Conservation (phyloP, 352 stramenopile genomes). For the Phytophthora kernoviae region DNA sequence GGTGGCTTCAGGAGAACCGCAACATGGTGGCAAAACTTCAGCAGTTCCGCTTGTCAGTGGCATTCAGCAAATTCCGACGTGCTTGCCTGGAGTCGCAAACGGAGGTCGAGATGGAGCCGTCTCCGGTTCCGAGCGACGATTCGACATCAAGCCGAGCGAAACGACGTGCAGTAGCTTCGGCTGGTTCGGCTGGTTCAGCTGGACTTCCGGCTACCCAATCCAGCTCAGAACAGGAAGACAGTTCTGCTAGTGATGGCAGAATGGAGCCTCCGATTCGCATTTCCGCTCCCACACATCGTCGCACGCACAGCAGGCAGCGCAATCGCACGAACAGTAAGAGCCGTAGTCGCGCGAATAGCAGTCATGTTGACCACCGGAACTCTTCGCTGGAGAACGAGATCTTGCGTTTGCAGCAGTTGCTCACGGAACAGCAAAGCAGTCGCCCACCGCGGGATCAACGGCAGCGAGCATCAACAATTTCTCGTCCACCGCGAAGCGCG, state of each 20-base stretch:
- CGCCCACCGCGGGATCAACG: constrained; percentile 22
- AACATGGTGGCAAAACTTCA: constrained; percentile 20
- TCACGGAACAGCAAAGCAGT: constrained; percentile 55
- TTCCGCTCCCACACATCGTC: constrained; percentile 12
- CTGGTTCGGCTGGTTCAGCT: constrained; percentile 11
- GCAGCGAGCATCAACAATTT: constrained; percentile 20
- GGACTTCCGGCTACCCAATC: constrained; percentile 17
- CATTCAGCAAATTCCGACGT: constrained; percentile 41
- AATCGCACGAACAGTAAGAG: constrained; percentile 27
- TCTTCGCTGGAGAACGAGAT: constrained; percentile 69
- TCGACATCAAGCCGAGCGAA: constrained; percentile 18
- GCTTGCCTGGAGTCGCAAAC: constrained; percentile 24
- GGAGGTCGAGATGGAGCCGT: constrained; percentile 38
- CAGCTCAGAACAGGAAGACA: constrained; percentile 40
- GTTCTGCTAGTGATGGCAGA: constrained; percentile 29
- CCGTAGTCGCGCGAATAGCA: constrained; percentile 28
- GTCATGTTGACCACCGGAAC: constrained; percentile 47
- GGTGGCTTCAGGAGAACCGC: constrained; percentile 34
- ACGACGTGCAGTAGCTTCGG: neutral
- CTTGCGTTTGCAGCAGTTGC: constrained; percentile 74
- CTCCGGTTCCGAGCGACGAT: constrained; percentile 23
- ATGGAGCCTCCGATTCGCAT: constrained; percentile 34
- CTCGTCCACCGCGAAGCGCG: constrained; percentile 31
- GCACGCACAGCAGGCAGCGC: constrained; percentile 27
- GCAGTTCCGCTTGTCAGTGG: constrained; percentile 35